Base-by-base conservation (phyloP, 2,329 filamentous ascomycete genomes). In the Trichoderma sp. region DNA sequence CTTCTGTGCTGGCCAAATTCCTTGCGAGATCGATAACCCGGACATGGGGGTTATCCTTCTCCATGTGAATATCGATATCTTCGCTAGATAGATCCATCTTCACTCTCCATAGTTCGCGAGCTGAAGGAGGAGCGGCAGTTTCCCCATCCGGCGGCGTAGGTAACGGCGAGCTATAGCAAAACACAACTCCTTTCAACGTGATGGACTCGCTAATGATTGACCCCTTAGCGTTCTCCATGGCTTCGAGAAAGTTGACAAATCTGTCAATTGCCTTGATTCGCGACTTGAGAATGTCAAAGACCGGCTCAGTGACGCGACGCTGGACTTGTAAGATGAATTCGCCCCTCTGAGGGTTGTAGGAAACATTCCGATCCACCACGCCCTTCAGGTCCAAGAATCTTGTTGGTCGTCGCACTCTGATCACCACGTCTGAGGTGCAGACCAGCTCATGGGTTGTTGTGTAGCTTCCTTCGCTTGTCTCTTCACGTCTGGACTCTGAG, bases 181-280 rank as follows among this genome's bases (percentile, higher is more conserved):
- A 95, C 3, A 89, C 85, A 6, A 97, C 88, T 77, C 89, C 86
- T 78, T 87, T 86, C 74, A 96, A 86, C 18, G 89, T 91, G 74
- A 93, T 87, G 56, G 88, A 85, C 78, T 92, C 88, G 80, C 89
- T 89, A 60, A 85, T 85, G 45, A 93, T 88, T 69, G 88, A 86
- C 18, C 86, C 87, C 64, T 86, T 85, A 78, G 89, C 86, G 77
- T 87, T 85, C 73, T 90, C 86, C 77, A 95, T 89, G 1, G 92
- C 91, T 62, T 91, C 89, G 31, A 95, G 86, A 79, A 94, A 94
- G 60, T 89, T 89, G 53, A 94, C 91, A 33, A 97, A 87, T 24
- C 92, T 90, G 79, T 93, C 91, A 75, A 97, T 89, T 14, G 91
- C 89, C 78, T 90, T 88, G 63, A 95, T 85, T 33, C 91, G 88